Base-by-base conservation (phyloP, 2,329 filamentous ascomycete genomes). In the Diaporthe caulivora region DNA sequence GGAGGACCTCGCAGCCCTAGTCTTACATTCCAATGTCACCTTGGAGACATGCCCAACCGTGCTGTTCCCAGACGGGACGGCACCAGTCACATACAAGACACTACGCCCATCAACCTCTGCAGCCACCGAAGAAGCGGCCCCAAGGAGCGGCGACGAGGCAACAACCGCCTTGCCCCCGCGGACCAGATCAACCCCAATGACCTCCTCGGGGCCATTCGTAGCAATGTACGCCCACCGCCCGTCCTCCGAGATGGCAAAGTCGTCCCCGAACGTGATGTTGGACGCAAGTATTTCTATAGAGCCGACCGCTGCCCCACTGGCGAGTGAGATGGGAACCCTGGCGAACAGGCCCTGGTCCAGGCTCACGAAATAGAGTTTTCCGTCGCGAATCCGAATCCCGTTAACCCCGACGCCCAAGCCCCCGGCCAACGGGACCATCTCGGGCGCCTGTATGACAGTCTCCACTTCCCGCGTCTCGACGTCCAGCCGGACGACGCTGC, bases 311-410 rank as follows among this genome's bases (percentile, higher is more conserved):
- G 42, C 15, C 17, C 60, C 42, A 17, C 60, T 49, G 21, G 21
- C 42, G 24, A 24, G 60, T 21, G 60, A 65, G 29, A 65, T 24
- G 29, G 42, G 60, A 0, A 65, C 42, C 15, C 44, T 10, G 44
- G 60, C 26, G 42, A 51, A 65, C 18, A 49, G 26, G 2, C 60
- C 42, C 29, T 65, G 60, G 60, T 65, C 60, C 60, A 65, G 34
- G 60, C 42, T 65, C 26, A 65, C 42, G 21, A 65, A 65, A n/a
- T 65, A 65, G n/a, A 65, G 60, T 65, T 65, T 24, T 18, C 7
- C 17, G 18, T 65, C 60, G 21, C 60, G 29, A 18, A 51, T n/a
- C 42, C 44, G 42, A 18, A 65, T 49, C 2, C 44, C 60, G 44
- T 37, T 65, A 11, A 65, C 44, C 26, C 60, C 60, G 42, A 65